Evolutionary conservation across 257 asterid genomes (phyloP).

Genomic region (Echium plantagineum): DNA sequence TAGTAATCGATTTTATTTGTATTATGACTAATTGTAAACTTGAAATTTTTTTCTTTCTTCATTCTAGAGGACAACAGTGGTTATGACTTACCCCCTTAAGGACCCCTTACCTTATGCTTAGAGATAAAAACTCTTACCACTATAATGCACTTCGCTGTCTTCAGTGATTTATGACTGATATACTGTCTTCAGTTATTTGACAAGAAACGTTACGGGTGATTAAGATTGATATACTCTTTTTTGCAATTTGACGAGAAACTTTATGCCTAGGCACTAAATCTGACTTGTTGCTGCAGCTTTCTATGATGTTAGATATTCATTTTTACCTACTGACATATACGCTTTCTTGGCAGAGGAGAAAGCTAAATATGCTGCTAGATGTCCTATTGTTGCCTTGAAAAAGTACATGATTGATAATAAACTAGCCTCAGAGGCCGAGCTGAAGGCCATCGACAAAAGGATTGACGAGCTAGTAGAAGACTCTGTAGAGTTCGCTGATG

Average conservation of each 20-base stretch:
- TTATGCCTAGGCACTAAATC: no score
- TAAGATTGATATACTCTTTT: background rate
- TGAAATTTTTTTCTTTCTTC: no score
- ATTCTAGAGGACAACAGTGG: no score
- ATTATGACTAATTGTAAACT: background rate
- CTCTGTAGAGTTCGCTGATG: slow-evolving; percentile 78
- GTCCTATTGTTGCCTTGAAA: slow-evolving; percentile 68
- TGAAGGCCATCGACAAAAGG: slow-evolving; percentile 75
- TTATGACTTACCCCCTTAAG: no score
- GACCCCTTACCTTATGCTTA: no score
- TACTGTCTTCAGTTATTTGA: background rate
- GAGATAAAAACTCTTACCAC: no score
- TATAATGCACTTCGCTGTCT: no score
- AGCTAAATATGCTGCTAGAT: slow-evolving; percentile 80
- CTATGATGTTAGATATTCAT: background rate
- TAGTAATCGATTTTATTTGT: background rate
- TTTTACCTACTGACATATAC: background rate
- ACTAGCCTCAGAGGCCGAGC: slow-evolving; percentile 58
- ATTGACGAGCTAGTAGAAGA: slow-evolving; percentile 81
- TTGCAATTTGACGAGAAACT: background rate
- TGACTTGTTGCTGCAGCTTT: background rate
- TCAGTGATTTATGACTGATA: background rate
- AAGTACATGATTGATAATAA: slow-evolving; percentile 65
- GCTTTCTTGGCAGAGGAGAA: slow-evolving; percentile 68
- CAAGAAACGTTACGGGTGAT: background rate